phyloP scores from a whole-genome alignment of 441 rosid genomes.

The Aquilaria agallochum region DNA sequence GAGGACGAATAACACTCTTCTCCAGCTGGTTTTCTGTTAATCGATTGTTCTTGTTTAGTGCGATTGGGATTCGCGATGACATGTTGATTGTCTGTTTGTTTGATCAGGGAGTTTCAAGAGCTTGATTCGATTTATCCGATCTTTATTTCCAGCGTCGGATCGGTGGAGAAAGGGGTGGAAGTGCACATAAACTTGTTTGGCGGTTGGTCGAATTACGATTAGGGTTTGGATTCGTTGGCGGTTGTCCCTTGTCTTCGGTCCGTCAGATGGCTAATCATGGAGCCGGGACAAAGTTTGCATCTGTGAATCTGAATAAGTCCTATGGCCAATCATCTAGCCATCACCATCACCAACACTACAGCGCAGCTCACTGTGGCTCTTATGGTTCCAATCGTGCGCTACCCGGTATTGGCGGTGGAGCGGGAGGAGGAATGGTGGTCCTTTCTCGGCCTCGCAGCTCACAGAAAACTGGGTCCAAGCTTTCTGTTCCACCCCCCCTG shows the following conservation, averaged over 20 bases:
- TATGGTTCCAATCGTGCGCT: slow-evolving; percentile 44
- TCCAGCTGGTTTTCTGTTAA: too few relatives aligned
- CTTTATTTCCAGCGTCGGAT: slow-evolving; percentile 14
- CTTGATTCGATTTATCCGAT: too few relatives aligned
- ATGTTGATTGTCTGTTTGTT: too few relatives aligned
- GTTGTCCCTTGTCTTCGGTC: slow-evolving; percentile 27
- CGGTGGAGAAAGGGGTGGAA: slow-evolving; percentile 15
- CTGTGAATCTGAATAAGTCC: slow-evolving; percentile 88
- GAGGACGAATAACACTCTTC: too few relatives aligned
- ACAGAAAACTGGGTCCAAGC: slow-evolving; percentile 84
- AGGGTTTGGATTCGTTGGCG: slow-evolving; percentile 60
- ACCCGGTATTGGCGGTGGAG: slow-evolving; percentile 44
- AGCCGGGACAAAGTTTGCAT: slow-evolving; percentile 67
- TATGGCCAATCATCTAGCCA: slow-evolving; percentile 69
- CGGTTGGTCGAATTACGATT: slow-evolving; percentile 25
- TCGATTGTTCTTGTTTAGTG: too few relatives aligned
- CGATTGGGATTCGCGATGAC: too few relatives aligned
- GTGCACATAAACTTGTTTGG: slow-evolving; percentile 9
- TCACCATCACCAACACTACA: slow-evolving; percentile 36
- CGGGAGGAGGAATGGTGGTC: slow-evolving; percentile 84
- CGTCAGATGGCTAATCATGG: slow-evolving; percentile 92
- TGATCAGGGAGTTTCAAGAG: too few relatives aligned
- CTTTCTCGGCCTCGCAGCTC: slow-evolving; percentile 91
- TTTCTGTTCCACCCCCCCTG: slow-evolving; percentile 99
- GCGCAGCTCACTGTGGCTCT: slow-evolving; percentile 34